Evolutionary conservation across 2,329 filamentous ascomycete species (phyloP).

Genomic region (Piedraia hortae): DNA sequence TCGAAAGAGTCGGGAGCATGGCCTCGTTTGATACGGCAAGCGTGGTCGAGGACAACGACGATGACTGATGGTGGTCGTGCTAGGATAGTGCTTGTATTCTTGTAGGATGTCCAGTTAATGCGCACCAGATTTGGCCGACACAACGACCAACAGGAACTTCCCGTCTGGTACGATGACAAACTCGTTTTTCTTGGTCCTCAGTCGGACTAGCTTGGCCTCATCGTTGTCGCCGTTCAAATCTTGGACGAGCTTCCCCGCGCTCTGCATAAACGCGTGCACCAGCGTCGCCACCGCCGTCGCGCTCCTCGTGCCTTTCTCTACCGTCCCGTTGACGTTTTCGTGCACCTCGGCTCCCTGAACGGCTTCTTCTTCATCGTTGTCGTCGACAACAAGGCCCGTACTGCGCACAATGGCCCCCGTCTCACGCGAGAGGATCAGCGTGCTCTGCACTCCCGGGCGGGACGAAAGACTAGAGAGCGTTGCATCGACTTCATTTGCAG

Average conservation of each 20-base stretch:
- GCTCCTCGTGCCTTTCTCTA: conserved; percentile 13
- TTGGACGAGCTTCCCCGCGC: conserved; percentile 39
- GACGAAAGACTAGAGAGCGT: conserved; percentile 44
- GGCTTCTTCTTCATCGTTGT: conserved; percentile 22
- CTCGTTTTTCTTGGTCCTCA: conserved; percentile 67
- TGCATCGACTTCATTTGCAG: no score
- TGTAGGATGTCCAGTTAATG: conserved; percentile 14
- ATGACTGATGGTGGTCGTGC: no score
- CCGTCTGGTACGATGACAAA: conserved; percentile 56
- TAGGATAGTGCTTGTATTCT: background rate
- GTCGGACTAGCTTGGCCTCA: conserved; percentile 44
- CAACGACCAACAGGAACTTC: conserved; percentile 52
- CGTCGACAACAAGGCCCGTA: conserved; percentile 36
- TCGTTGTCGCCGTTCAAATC: conserved; percentile 53
- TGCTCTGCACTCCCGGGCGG: conserved; percentile 54
- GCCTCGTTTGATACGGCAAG: background rate
- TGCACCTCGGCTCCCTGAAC: conserved; percentile 7
- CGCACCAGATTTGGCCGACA: conserved; percentile 57
- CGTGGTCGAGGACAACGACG: background rate
- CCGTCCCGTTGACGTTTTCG: conserved; percentile 2
- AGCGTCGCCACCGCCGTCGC: conserved; percentile 47
- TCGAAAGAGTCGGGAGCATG: background rate
- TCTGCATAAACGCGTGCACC: conserved; percentile 49
- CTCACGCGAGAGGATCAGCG: conserved; percentile 43
- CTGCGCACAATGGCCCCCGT: conserved; percentile 50